A percentile compares a stretch with the other conserved stretches of the same genome.
phyloP scores from a whole-genome alignment of 176 grass and related monocot genomes.

The Musa itinerans region DNA sequence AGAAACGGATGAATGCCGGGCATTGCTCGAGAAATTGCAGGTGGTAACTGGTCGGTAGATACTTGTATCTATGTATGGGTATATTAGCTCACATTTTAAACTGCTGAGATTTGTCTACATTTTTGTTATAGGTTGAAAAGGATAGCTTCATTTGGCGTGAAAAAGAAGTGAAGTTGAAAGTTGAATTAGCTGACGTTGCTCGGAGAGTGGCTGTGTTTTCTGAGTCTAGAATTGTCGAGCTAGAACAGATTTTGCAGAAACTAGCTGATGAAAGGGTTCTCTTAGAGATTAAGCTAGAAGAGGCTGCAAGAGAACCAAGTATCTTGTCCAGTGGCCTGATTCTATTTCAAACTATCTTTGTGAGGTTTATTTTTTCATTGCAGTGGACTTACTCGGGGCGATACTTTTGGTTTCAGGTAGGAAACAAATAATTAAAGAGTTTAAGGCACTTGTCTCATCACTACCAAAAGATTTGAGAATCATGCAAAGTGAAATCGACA shows the following conservation, averaged over 20 bases:
- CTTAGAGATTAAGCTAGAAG: conserved; percentile 63
- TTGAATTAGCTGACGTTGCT: conserved; percentile 58
- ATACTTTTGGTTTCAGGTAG: conserved; percentile 46
- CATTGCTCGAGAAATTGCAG: conserved; percentile 89
- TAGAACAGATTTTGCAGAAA: conserved; percentile 60
- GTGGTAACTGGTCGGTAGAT: conserved; percentile 62
- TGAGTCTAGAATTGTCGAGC: conserved; percentile 52
- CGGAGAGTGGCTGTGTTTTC: conserved; percentile 43
- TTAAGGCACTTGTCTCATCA: conserved; percentile 64
- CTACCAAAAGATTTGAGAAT: conserved; percentile 57
- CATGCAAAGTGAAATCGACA: conserved; percentile 68
- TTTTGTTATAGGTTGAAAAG: conserved; percentile 54
- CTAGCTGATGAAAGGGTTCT: conserved; percentile 57
- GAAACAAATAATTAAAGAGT: conserved; percentile 77
- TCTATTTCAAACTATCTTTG: conserved; percentile 2
- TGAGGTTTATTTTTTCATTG: conserved; percentile 11
- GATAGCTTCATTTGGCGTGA: conserved; percentile 81
- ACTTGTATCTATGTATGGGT: conserved; percentile 26
- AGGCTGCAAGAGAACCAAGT: conserved; percentile 92
- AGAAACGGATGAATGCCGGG: conserved; percentile 46
- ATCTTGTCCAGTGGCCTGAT: conserved; percentile 16
- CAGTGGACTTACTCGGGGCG: conserved; percentile 8
- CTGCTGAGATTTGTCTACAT: conserved; percentile 30
- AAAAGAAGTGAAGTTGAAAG: conserved; percentile 57
- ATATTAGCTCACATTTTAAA: conserved; percentile 8